Evolutionary conservation across 2,329 filamentous ascomycete species (phyloP), one percentile per base, ranked within the genome.

Genomic region (Coniochaeta hoffmannii): DNA sequence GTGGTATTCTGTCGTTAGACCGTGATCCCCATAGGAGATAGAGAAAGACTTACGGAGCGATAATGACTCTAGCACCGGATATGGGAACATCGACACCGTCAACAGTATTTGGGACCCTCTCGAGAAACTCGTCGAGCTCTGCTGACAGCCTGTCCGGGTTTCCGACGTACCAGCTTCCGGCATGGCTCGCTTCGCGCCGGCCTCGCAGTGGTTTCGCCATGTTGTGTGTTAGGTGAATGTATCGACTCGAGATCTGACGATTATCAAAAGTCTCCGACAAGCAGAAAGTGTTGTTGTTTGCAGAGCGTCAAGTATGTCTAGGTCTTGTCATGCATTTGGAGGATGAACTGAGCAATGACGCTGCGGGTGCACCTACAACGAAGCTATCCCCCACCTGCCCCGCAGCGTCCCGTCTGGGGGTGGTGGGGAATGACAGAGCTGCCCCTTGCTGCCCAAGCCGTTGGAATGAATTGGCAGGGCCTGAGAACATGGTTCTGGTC

Each of bases 101-200:
- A 38, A 94, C 73, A 1, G 79, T 77, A 51, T 76, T 69, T 2
- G 89, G 87, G 8, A 96, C 92, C 35, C 80, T 74, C 35, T 73
- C 75, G n/a, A 97, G 79, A 79, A 85, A 96, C 52, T 72, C 70
- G 56, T 94, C 83, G 5, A 99, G 86, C 72, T 96, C 79, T 7
- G 67, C 64, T 3, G 80, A 80, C 53, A 97, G 81, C n/a, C 71
- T 70, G 1, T 69, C 67, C 6, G 79, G 73, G 57, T 84, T 77
- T 51, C 78, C 78, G 7, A 85, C 78, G 69, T 99, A 99, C 94
- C 94, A 99, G 17, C 85, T 87, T 36, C 89, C 89, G 22, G 93
- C 91, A 69, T 97, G 94, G 55, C 79, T 83, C 19, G 90, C 86
- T 46, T 74, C 71, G 54, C 79, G 71, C 3, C 64, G 70, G 41